These are phyloP conservation scores for Phlegmacium glaucopus DNA, from an alignment of 768 basidiomycete genomes.

Conservation along the genomic window DNA sequence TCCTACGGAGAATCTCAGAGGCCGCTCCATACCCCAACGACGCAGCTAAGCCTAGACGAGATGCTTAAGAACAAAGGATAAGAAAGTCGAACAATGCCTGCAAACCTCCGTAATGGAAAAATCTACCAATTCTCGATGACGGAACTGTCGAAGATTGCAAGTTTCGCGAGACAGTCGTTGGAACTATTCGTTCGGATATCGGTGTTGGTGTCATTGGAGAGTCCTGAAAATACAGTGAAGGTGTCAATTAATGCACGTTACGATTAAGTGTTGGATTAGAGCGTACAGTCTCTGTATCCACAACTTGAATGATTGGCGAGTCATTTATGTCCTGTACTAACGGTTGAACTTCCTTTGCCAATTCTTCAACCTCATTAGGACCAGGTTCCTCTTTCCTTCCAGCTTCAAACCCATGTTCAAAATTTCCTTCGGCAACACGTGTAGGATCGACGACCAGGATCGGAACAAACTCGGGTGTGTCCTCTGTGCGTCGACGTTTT, in stretches of 20 bases:
- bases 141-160: conserved; percentile 87
- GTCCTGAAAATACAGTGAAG: conserved; percentile 1
- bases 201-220: background rate
- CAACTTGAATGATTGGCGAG: background rate
- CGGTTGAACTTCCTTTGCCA: too few species aligned
- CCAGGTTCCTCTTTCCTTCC: background rate
- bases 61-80: background rate
- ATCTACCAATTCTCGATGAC: conserved; percentile 80
- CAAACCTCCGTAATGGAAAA: conserved; percentile 93
- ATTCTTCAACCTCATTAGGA: too few species aligned
- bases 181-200: conserved; percentile 2
- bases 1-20: conserved; percentile 76
- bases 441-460: background rate
- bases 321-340: too few species aligned
- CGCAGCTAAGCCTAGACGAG: conserved; percentile 73
- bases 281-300: background rate
- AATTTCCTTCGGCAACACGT: background rate
- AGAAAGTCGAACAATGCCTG: background rate
- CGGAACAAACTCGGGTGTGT: background rate
- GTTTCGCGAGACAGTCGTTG: conserved; percentile 30
- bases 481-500: conserved; percentile 17
- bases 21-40: conserved; percentile 89
- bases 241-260: background rate
- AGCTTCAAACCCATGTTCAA: background rate
- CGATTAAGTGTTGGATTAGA: background rate